Evolutionary conservation across 2,329 filamentous ascomycete genomes (phyloP).

Genomic region (Fusarium miscanthi): DNA sequence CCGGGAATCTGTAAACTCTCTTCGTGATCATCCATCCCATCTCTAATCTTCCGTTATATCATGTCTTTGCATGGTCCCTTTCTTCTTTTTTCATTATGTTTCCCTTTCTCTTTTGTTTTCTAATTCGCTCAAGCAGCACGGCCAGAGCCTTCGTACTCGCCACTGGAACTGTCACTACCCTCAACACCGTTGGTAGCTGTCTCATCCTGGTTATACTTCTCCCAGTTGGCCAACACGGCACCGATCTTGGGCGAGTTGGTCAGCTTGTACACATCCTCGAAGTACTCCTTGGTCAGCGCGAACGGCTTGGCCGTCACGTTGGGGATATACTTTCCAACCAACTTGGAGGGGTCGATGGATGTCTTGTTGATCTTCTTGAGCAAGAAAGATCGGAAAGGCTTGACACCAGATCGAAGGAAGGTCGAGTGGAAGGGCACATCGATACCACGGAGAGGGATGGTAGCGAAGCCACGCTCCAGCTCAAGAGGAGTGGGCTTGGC

Average conservation of each 20-base stretch:
- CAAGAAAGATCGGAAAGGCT: constrained; percentile 97
- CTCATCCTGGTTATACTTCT: constrained; percentile 72
- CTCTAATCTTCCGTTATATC: constrained; percentile 33
- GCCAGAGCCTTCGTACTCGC: constrained; percentile 56
- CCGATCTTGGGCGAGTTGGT: constrained; percentile 86
- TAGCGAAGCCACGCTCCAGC: constrained; percentile 94
- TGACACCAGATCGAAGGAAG: constrained; percentile 96
- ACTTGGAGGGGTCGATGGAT: constrained; percentile 94
- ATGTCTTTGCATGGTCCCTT: constrained; percentile 16
- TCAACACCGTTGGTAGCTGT: constrained; percentile 48
- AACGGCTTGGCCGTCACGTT: constrained; percentile 98
- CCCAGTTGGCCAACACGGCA: constrained; percentile 87
- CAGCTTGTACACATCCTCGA: constrained; percentile 96
- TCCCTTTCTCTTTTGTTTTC: constrained; percentile 11
- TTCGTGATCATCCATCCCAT: constrained; percentile 42
- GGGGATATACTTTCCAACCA: constrained; percentile 98
- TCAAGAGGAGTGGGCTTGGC: constrained; percentile 89
- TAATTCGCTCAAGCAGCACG: constrained; percentile 52
- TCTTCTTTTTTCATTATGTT: constrained; percentile 13
- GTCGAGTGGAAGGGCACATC: constrained; percentile 99
- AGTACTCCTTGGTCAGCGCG: constrained; percentile 97
- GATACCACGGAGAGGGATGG: constrained; percentile 95
- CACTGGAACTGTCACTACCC: constrained; percentile 54
- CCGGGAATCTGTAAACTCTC: constrained; percentile 37
- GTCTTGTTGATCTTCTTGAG: constrained; percentile 99